These are phyloP conservation scores for Aphanoascus verrucosus DNA, from an alignment of 2,329 filamentous ascomycete species.

Conservation along the genomic window DNA sequence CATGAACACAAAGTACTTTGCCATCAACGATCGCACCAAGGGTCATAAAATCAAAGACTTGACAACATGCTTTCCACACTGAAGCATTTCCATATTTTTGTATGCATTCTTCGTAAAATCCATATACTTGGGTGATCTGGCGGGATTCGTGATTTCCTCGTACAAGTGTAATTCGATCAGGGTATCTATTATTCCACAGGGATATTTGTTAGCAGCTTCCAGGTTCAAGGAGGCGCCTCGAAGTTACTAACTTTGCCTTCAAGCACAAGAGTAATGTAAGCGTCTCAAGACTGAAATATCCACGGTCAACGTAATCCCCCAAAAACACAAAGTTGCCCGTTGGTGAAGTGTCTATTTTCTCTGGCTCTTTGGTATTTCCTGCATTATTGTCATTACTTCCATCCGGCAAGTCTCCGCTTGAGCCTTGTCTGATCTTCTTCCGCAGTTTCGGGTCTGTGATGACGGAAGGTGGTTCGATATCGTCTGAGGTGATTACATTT, in stretches of 20 bases:
- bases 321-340: conserved; percentile 15
- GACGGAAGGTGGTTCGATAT: conserved; percentile 12
- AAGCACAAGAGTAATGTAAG: conserved; percentile 63
- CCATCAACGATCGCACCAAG: conserved; percentile 96
- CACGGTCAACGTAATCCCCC: conserved; percentile 98
- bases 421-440: conserved; percentile 7
- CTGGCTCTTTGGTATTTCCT: too few relatives aligned
- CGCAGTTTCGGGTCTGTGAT: conserved; percentile 15
- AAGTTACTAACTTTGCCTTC: conserved; percentile 18
- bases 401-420: not conserved
- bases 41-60: conserved; percentile 96
- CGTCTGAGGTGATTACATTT: conserved; percentile 18
- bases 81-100: conserved; percentile 98
- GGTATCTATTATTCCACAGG: conserved; percentile 85
- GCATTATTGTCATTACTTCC: not conserved
- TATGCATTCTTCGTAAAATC: conserved; percentile 98
- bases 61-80: conserved; percentile 98
- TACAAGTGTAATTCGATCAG: conserved; percentile 93
- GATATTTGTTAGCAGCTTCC: not conserved
- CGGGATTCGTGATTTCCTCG: conserved; percentile 98
- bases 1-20: conserved; percentile 98
- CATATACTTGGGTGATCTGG: conserved; percentile 98
- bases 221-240: not conserved
- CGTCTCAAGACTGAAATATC: conserved; percentile 98
- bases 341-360: conserved; percentile 1